phyloP scores from a whole-genome alignment of 768 basidiomycete species.

The Termitomyces sp. region DNA sequence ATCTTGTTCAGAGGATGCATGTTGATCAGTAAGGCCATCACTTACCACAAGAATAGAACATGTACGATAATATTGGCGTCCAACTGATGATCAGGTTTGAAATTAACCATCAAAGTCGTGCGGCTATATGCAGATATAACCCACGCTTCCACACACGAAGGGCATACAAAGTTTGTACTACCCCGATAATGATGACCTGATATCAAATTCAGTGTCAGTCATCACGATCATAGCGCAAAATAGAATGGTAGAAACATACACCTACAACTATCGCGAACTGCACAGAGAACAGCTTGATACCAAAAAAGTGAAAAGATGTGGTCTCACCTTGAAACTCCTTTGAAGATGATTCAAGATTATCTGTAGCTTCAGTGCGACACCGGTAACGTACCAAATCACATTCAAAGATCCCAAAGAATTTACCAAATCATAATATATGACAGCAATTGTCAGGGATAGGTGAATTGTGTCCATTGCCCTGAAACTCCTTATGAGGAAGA shows the following conservation, averaged over 20 bases:
- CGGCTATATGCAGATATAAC: not conserved
- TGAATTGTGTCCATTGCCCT: constrained; percentile 21
- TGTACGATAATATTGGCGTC: constrained; percentile 13
- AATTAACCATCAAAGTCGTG: not conserved
- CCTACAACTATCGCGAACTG: constrained; percentile 21
- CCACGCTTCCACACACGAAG: constrained; percentile 24
- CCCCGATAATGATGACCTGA: constrained; percentile 20
- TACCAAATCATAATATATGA: constrained; percentile 24
- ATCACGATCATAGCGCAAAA: not conserved
- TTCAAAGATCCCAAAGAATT: constrained; percentile 17
- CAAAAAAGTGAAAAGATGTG: not conserved
- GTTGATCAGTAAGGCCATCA: not conserved
- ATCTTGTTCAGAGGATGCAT: not conserved
- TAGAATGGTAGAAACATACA: constrained; percentile 7
- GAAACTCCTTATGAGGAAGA: not conserved
- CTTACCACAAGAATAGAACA: constrained; percentile 17
- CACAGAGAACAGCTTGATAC: not conserved
- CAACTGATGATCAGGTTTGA: constrained; percentile 12
- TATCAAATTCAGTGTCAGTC: not conserved
- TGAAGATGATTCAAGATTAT: not conserved
- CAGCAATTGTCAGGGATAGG: constrained; percentile 18
- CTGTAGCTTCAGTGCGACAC: not conserved
- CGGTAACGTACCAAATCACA: constrained; percentile 11
- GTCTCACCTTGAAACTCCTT: constrained; percentile 20
- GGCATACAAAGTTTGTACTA: constrained; percentile 25